A percentile compares a stretch with the other conserved stretches of the same genome.
phyloP scores from a whole-genome alignment of 495 filamentous ascomycete genomes.

The Aspergillus ostianus region DNA sequence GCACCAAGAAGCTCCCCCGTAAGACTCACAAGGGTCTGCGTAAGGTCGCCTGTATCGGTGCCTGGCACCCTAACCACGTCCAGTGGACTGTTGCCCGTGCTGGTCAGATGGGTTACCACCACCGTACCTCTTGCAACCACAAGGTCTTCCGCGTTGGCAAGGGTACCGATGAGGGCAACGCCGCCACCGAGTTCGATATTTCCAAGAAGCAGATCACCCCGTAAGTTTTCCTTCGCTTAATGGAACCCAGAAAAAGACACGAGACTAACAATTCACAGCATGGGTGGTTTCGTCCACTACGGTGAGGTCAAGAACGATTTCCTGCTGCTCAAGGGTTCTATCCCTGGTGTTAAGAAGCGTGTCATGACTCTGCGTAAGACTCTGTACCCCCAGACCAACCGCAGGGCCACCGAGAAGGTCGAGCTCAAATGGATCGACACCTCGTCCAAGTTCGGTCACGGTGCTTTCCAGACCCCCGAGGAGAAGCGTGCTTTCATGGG shows the following conservation, averaged over 20 bases:
- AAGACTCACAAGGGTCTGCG: conserved; percentile 99
- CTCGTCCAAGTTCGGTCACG: conserved; percentile 99
- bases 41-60: conserved; percentile 99
- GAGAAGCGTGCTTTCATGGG: conserved; percentile 98
- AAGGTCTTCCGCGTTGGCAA: conserved; percentile 99
- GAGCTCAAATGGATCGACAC: conserved; percentile 99
- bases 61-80: conserved; percentile 99
- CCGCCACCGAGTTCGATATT: conserved; percentile 91
- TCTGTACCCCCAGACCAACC: conserved; percentile 94
- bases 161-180: conserved; percentile 82
- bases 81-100: conserved; percentile 99
- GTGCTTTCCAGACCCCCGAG: conserved; percentile 95
- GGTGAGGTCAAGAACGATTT: conserved; percentile 99
- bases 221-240: conserved; percentile 60
- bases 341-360: conserved; percentile 99
- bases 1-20: conserved; percentile 99
- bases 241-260: neutral
- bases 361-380: conserved; percentile 99
- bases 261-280: conserved; percentile 50
- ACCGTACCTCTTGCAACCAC: conserved; percentile 99
- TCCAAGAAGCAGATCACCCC: conserved; percentile 99
- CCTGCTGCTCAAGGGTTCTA: conserved; percentile 94
- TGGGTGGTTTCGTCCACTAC: conserved; percentile 99
- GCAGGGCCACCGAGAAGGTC: conserved; percentile 96
- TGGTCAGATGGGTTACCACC: conserved; percentile 99